These are phyloP conservation scores for Cladosporium sp. DNA, from an alignment of 2,329 filamentous ascomycete species.

Conservation along the genomic window DNA sequence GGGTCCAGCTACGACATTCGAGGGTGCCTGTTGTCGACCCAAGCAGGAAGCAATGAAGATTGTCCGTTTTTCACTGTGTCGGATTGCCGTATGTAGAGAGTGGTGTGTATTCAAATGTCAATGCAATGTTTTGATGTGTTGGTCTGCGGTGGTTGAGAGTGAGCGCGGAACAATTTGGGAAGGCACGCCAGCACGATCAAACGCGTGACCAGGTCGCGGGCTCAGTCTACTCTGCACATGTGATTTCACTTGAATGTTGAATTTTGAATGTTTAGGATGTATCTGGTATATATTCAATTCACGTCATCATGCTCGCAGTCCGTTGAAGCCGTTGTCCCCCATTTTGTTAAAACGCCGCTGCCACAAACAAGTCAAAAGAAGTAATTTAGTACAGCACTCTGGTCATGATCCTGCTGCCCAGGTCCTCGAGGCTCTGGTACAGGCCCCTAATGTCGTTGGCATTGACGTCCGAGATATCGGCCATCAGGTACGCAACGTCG, in stretches of 20 bases:
- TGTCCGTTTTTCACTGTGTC: too few species aligned
- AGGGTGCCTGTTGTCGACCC: too few species aligned
- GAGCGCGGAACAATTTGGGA: neutral
- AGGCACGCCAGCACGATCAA: neutral
- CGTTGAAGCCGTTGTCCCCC: slow-evolving; percentile 8
- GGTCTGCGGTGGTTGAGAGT: too few species aligned
- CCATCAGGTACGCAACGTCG: slow-evolving; percentile 94
- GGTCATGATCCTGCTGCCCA: slow-evolving; percentile 47
- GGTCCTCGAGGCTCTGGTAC: slow-evolving; percentile 71
- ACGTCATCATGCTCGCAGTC: slow-evolving; percentile 6
- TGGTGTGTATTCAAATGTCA: too few species aligned
- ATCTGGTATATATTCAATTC: slow-evolving; percentile 8
- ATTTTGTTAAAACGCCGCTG: slow-evolving; percentile 1
- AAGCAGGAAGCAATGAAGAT: too few species aligned
- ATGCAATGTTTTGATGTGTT: too few species aligned
- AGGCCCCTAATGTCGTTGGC: slow-evolving; percentile 77
- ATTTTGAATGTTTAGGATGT: slow-evolving; percentile 11
- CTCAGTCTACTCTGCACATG: neutral
- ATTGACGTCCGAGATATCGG: slow-evolving; percentile 85
- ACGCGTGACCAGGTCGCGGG: neutral
- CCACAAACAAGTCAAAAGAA: neutral
- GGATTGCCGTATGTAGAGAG: too few species aligned
- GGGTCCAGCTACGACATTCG: too few species aligned
- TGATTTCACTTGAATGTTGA: slow-evolving; percentile 3
- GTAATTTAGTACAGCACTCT: slow-evolving; percentile 39